Evolutionary conservation across 202 grass and related monocot species (phyloP), one percentile per base, ranked within the genome.

Genomic region (Alloteropsis angusta): DNA sequence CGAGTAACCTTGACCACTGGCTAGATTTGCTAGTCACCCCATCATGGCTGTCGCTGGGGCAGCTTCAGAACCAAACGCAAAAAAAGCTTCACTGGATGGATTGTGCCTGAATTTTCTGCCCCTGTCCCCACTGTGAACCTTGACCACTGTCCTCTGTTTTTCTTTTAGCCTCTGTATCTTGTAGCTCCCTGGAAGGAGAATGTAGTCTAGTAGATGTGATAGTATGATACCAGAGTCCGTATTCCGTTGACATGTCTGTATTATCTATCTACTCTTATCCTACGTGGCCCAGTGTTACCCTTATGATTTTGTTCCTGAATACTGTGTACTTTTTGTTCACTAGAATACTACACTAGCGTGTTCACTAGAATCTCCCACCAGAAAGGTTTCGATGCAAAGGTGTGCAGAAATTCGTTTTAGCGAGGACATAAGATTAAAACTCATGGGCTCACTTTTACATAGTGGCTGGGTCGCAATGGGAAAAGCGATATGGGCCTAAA

Each of bases 1-100:
- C 39, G 93, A 97, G 89, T 97, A 85, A 83, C 48, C 34, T 62
- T 16, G 12, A 6, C 41, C 1, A 9, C 28, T 2, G 15, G 36
- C 32, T 43, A 59, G 57, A 76, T 17, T 22, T 10, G 23, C 42
- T 30, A 4, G 53, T 3, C 22, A n/a, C 62, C 38, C n/a, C 39
- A 14, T 46, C 5, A 18, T 41, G 65, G 75, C 18, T 75, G 57
- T 4, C 13, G 26, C 15, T 21, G 14, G 35, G 56, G 65, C 36
- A 25, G 58, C 56, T 60, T 70, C 12, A 50, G 58, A 81, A 18
- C 12, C 11, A 50, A 84, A 9, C 38, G 26, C 21, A 58, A 13
- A 7, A 13, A 7, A 41, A 45, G 5, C 16, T 2, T 71, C 3
- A 18, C 11, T 6, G 4, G 23, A 23, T 39, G 18, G 50, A 7